Evolutionary conservation across 2,329 filamentous ascomycete genomes (phyloP).

Genomic region (Aspergillus tanneri): DNA sequence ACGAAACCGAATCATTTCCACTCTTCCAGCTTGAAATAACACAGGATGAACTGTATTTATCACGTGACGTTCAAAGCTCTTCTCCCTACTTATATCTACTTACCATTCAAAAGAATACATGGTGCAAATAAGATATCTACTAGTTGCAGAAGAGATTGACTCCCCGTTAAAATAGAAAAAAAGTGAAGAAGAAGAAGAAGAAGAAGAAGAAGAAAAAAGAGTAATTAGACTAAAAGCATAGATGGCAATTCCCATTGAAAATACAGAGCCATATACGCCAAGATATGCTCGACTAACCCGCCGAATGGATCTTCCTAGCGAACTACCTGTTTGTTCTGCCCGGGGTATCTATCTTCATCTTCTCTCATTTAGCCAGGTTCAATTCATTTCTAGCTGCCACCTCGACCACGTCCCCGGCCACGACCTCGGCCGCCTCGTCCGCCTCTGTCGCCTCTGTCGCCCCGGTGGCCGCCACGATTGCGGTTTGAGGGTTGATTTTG

Average conservation of each 20-base stretch:
- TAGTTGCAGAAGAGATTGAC: too few relatives aligned
- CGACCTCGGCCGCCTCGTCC: slow-evolving; percentile 45
- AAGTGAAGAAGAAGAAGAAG: slow-evolving; percentile 5
- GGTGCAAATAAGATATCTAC: too few relatives aligned
- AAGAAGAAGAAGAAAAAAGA: slow-evolving; percentile 14
- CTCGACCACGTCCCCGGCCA: slow-evolving; percentile 46
- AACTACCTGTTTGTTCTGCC: slow-evolving; percentile 27
- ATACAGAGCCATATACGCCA: slow-evolving; percentile 41
- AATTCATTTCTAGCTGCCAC: slow-evolving; percentile 28
- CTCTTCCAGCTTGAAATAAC: neutral
- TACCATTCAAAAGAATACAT: too few relatives aligned
- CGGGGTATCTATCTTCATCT: slow-evolving; percentile 39
- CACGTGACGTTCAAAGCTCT: too few relatives aligned
- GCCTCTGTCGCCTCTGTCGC: slow-evolving; percentile 41
- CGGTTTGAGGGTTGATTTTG: slow-evolving; percentile 58
- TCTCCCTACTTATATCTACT: too few relatives aligned
- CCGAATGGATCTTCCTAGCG: slow-evolving; percentile 30
- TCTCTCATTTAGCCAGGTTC: slow-evolving; percentile 18
- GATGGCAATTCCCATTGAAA: slow-evolving; percentile 30
- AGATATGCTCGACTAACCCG: slow-evolving; percentile 39
- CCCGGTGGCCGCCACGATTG: slow-evolving; percentile 37
- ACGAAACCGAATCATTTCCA: slow-evolving; percentile 2
- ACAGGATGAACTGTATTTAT: neutral
- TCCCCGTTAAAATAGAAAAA: too few relatives aligned
- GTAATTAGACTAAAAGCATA: slow-evolving; percentile 10